These are phyloP conservation scores for Zasmidium angulare DNA, from an alignment of 2,329 filamentous ascomycete species.

Conservation along the genomic window DNA sequence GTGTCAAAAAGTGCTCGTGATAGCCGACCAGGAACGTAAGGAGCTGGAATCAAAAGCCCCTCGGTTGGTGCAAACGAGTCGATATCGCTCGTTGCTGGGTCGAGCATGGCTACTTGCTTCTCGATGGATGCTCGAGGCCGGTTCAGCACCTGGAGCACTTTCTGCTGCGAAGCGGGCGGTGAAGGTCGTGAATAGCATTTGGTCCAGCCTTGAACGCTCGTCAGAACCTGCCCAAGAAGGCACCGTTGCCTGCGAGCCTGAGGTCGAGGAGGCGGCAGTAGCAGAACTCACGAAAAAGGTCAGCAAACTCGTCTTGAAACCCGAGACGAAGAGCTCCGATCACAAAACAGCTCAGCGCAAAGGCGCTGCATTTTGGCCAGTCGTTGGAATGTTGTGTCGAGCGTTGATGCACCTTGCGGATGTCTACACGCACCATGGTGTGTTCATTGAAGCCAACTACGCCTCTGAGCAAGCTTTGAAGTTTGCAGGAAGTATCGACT, in stretches of 20 bases:
- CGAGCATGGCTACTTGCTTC: conserved; percentile 33
- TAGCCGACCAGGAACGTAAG: conserved; percentile 17
- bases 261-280: conserved; percentile 17
- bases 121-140: conserved; percentile 16
- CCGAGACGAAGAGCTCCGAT: conserved; percentile 22
- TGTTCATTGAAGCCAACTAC: conserved; percentile 84
- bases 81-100: conserved; percentile 26
- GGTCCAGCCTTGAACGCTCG: conserved; percentile 26
- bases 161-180: conserved; percentile 30
- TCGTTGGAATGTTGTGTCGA: conserved; percentile 72
- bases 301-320: conserved; percentile 35
- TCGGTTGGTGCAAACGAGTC: conserved; percentile 20
- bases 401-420: conserved; percentile 72
- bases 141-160: conserved; percentile 24
- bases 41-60: conserved; percentile 17
- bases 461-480: conserved; percentile 82
- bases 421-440: conserved; percentile 78
- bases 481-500: conserved; percentile 56
- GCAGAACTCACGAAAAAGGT: conserved; percentile 25
- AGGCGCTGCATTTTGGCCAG: conserved; percentile 74
- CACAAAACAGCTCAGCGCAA: conserved; percentile 34
- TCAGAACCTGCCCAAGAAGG: background rate
- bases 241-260: background rate
- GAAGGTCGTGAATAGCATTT: conserved; percentile 29
- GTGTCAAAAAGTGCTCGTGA: conserved; percentile 18